These are phyloP conservation scores for Chrysanthemum lavandulifolium DNA, from an alignment of 129 eudicot species.

Conservation along the genomic window DNA sequence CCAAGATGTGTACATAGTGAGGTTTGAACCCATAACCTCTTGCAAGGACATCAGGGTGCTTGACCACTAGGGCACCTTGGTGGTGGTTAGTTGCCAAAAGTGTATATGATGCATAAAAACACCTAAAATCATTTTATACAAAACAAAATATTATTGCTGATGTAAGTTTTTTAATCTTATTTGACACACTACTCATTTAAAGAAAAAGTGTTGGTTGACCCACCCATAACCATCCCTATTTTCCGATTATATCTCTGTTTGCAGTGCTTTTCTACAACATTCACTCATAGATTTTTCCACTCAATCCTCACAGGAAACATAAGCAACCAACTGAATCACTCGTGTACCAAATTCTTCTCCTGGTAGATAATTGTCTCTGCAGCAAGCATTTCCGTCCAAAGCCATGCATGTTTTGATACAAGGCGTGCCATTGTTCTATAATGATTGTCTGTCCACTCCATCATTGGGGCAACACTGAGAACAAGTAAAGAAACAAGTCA, in stretches of 20 bases:
- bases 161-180: too few relatives aligned
- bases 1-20: too few relatives aligned
- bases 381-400: constrained; percentile 93
- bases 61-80: too few relatives aligned
- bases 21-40: too few relatives aligned
- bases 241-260: not conserved
- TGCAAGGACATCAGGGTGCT: too few relatives aligned
- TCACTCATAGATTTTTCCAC: not conserved
- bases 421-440: constrained; percentile 80
- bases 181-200: too few relatives aligned
- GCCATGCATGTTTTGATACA: constrained; percentile 91
- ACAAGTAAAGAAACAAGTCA: constrained; percentile 13
- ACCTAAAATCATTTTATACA: too few relatives aligned
- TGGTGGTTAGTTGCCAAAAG: too few relatives aligned
- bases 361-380: constrained; percentile 95
- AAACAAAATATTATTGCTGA: too few relatives aligned
- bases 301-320: constrained; percentile 17
- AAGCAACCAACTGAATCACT: constrained; percentile 16
- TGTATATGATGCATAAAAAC: too few relatives aligned
- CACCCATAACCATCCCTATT: constrained; percentile 3
- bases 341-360: constrained; percentile 69
- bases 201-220: too few relatives aligned
- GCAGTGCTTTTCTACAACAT: not conserved
- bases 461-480: constrained; percentile 93
- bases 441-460: constrained; percentile 96